Evolutionary conservation across 805 yeast genomes (phyloP).

Genomic region (Phaffomyces antillensis): DNA sequence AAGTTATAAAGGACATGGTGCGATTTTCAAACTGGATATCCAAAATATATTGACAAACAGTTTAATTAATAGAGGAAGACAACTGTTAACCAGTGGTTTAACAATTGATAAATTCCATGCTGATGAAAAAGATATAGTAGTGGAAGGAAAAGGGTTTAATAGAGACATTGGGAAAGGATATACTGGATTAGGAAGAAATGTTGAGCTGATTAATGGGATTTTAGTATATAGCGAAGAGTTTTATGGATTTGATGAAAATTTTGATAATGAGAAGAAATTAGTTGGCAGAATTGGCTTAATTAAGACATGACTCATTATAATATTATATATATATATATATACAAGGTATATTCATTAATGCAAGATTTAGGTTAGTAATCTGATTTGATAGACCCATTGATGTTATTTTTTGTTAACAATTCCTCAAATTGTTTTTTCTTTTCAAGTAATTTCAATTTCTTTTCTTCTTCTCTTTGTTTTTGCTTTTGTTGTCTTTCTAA

Average conservation of each 20-base stretch:
- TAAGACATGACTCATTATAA: background rate
- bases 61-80: too few species aligned
- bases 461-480: conserved; percentile 18
- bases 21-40: conserved; percentile 36
- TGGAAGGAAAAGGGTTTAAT: conserved; percentile 10
- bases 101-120: background rate
- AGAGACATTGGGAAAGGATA: conserved; percentile 16
- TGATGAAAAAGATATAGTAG: background rate
- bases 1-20: conserved; percentile 38
- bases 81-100: too few species aligned
- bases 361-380: too few species aligned
- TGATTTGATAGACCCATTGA: background rate
- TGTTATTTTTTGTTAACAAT: conserved; percentile 1
- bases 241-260: conserved; percentile 27
- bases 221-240: conserved; percentile 34
- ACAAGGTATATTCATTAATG: too few species aligned
- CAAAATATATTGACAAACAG: conserved; percentile 5
- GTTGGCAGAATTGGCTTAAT: conserved; percentile 27
- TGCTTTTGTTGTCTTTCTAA: conserved; percentile 20
- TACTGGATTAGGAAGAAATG: conserved; percentile 37
- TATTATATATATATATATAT: too few species aligned
- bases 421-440: conserved; percentile 12
- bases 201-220: conserved; percentile 24
- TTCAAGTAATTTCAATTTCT: conserved; percentile 14
- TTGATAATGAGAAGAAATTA: conserved; percentile 19